Conservation (phyloP, 1,284 basidiomycete genomes). For the Gomphus bonarii region DNA sequence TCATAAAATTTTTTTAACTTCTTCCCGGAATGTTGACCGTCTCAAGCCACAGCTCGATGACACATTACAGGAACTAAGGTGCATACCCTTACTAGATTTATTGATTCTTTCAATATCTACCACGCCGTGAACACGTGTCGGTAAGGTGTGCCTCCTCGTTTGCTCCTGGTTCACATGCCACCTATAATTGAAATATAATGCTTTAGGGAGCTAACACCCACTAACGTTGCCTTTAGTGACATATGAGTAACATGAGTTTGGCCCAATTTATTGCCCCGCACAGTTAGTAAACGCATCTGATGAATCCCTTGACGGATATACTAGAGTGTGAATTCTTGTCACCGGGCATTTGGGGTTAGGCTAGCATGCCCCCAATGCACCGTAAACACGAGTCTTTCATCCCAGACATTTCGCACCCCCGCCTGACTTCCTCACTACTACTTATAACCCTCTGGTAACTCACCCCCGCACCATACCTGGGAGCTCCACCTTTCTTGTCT, state of each 20-base stretch:
- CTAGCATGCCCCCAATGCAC: slow-evolving; percentile 1
- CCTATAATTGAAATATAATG: not conserved
- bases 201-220: not conserved
- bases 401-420: not conserved
- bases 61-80: not conserved
- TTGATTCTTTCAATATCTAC: not conserved
- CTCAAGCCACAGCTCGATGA: not conserved
- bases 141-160: not conserved
- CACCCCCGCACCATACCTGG: not conserved
- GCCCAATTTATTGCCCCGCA: not conserved
- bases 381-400: slow-evolving; percentile 1
- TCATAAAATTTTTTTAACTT: not conserved
- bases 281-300: not conserved
- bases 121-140: not conserved
- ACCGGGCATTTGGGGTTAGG: not conserved
- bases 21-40: not conserved
- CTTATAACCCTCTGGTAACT: slow-evolving; percentile 4
- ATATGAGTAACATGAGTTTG: not conserved
- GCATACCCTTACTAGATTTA: not conserved
- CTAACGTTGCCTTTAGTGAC: not conserved
- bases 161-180: not conserved
- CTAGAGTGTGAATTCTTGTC: not conserved
- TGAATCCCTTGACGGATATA: not conserved
- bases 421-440: not conserved
- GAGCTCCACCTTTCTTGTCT: not conserved